A percentile compares a stretch with the other conserved stretches of the same genome.
Evolutionary conservation across 2,329 filamentous ascomycete species (phyloP).

Genomic region (Nigrospora osmanthi): DNA sequence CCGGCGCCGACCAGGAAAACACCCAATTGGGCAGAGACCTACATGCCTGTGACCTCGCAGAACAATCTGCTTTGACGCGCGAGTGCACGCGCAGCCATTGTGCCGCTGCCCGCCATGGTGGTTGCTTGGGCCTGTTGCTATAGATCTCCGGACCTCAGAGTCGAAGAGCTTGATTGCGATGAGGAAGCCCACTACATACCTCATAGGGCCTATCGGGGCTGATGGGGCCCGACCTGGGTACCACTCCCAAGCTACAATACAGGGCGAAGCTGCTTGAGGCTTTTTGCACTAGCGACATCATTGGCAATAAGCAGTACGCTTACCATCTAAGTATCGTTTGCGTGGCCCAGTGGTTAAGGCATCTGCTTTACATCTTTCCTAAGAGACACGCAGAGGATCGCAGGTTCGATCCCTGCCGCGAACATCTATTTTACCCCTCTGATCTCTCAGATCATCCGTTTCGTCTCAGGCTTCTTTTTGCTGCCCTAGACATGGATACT

Average conservation of each 20-base stretch:
- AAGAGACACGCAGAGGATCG: slow-evolving; percentile 26
- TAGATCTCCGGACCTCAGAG: too few relatives aligned
- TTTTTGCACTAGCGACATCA: neutral
- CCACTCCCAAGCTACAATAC: too few relatives aligned
- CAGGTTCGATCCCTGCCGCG: slow-evolving; percentile 37
- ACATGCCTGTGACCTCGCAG: slow-evolving; percentile 2
- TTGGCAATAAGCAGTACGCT: neutral
- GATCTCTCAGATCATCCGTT: neutral
- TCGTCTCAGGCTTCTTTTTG: neutral
- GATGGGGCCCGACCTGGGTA: too few relatives aligned
- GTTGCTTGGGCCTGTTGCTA: neutral
- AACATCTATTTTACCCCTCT: slow-evolving; percentile 15
- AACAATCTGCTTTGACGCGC: neutral
- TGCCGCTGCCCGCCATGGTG: neutral
- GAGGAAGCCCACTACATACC: too few relatives aligned
- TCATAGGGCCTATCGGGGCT: too few relatives aligned
- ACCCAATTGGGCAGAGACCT: slow-evolving; percentile 1
- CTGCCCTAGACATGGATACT: too few relatives aligned
- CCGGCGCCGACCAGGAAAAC: too few relatives aligned
- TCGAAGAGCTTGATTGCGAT: neutral
- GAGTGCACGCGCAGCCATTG: neutral
- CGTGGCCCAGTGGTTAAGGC: slow-evolving; percentile 31
- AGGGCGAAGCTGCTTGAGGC: too few relatives aligned
- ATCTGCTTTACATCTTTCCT: slow-evolving; percentile 28
- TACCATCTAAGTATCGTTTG: slow-evolving; percentile 8